Evolutionary conservation across 2,329 filamentous ascomycete genomes (phyloP), one percentile per base, ranked within the genome.

Genomic region (Corynespora cassiicola): DNA sequence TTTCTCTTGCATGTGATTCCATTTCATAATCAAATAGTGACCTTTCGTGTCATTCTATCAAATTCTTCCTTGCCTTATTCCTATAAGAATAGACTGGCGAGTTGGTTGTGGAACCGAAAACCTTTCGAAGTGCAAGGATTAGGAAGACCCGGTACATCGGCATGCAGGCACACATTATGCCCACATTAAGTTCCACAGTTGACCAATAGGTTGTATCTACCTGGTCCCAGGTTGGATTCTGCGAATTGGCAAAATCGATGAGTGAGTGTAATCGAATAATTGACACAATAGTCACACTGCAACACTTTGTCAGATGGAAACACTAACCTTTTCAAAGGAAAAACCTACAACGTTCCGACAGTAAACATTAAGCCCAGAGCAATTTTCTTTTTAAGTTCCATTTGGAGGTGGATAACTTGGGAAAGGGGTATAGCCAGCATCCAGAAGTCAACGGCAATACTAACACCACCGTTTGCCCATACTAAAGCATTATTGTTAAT

Each of bases 211-310:
- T 42, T 3, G 45, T 28, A 14, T 40, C 39, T 6, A 35, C 21
- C 65, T 52, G 44, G 17, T 68, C 66, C 55, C 61, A 66, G 14
- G 52, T 58, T 7, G 67, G 41, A 45, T 74, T 73, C 0, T 51
- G 30, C 2, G 70, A 70, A 7, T 53, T 61, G 8, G 64, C 64
- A 39, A 75, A 74, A 23, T 59, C 39, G 30, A 74, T 59, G 10
- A 75, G 56, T 2, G 68, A 67, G 7, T 61, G 56, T 5, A 75
- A 54, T 4, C 71, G 68, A 16, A 75, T 45, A 23, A 68, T 61
- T 31, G 69, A 72, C 16, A 73, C 58, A 10, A 74, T 45, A 2
- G 50, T 54, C 6, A 45, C 38, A 23, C 45, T 49, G 35, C 42
- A 48, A n/a, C 41, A 9, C 9, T 10, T n/a, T n/a, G 15, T 52